These are phyloP conservation scores for Cutaneotrichosporon mucoides DNA, from an alignment of 1,284 basidiomycete species.

Conservation along the genomic window DNA sequence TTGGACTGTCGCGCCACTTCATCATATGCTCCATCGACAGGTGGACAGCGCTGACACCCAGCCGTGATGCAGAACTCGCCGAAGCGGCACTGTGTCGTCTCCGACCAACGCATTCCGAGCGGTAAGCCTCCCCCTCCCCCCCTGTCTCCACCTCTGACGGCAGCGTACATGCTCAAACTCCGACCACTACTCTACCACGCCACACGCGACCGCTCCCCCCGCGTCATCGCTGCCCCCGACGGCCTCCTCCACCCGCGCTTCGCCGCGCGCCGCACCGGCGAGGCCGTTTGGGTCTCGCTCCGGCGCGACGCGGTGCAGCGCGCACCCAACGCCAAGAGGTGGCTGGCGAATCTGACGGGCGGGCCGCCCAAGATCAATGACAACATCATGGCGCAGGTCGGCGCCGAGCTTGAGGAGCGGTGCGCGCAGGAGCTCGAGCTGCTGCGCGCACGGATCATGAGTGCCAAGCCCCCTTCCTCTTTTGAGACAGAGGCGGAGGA, in stretches of 20 bases:
- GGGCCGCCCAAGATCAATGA: not conserved
- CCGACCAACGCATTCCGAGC: slow-evolving; percentile 6
- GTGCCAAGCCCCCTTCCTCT: not conserved
- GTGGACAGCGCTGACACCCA: slow-evolving; percentile 4
- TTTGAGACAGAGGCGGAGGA: too few species aligned
- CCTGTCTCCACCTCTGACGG: too few species aligned
- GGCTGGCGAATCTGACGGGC: not conserved
- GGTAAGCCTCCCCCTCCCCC: slow-evolving; percentile 1
- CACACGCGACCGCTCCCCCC: too few species aligned
- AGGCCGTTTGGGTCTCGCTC: slow-evolving; percentile 15
- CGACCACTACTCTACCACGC: not conserved
- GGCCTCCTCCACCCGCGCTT: slow-evolving; percentile 12
- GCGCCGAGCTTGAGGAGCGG: slow-evolving; percentile 15
- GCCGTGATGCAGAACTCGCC: slow-evolving; percentile 13
- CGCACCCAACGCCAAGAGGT: not conserved
- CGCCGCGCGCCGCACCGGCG: slow-evolving; percentile 5
- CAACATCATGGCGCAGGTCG: slow-evolving; percentile 4
- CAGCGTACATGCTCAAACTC: slow-evolving; percentile 23
- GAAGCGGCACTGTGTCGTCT: slow-evolving; percentile 8
- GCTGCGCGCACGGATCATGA: slow-evolving; percentile 5
- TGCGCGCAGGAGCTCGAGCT: slow-evolving; percentile 20
- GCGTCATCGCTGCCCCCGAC: slow-evolving; percentile 13
- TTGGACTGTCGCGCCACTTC: too few species aligned
- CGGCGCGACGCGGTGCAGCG: slow-evolving; percentile 1
- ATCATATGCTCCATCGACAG: too few species aligned